Evolutionary conservation across 805 yeast species (phyloP), one percentile per base, ranked within the genome.

Genomic region (Suhomyces emberorum): DNA sequence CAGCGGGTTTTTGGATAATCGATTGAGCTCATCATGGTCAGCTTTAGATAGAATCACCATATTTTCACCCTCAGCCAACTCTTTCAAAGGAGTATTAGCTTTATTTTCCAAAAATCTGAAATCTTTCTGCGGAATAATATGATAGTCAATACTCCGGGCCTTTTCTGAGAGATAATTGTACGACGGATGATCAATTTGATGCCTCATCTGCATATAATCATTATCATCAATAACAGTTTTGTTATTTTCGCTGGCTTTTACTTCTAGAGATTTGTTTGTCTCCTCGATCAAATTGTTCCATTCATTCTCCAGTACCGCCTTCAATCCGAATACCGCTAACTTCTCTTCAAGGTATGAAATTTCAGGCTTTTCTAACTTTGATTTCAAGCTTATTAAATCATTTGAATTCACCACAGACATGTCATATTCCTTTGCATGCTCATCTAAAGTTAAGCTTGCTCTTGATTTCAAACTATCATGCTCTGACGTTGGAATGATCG

Each of bases 331-430:
- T 6, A 21, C 36, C 3, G 24, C 17, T 7, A 53, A 47, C 39
- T 51, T 51, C 4, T 38, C 30, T 16, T 37, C 31, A 11, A 54
- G 20, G 15, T 46, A 38, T 2, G 46, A 49, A 8, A 44, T 28
- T 17, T 45, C 32, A 24, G 52, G 62, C n/a, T 27, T 26, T 3
- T 37, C 38, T 10, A 41, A 16, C 7, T 29, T 20, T 9, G 24
- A 12, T 7, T 41, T 18, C 21, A 57, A 38, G 6, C 49, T 49
- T 2, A 46, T 45, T 25, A 51, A 50, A 15, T 52, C 52, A 6
- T 34, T 26, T 12, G 44, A 30, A 9, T 44, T 41, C 35, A 49
- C 32, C 6, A 44, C 37, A 7, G 35, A 15, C 37, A 46, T 27
- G 7, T 43, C 39, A 3, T 28, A 28, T 7, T 34, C 29, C n/a